Evolutionary conservation across 2,329 filamentous ascomycete genomes (phyloP).

Genomic region (Diplodia scrobiculata): DNA sequence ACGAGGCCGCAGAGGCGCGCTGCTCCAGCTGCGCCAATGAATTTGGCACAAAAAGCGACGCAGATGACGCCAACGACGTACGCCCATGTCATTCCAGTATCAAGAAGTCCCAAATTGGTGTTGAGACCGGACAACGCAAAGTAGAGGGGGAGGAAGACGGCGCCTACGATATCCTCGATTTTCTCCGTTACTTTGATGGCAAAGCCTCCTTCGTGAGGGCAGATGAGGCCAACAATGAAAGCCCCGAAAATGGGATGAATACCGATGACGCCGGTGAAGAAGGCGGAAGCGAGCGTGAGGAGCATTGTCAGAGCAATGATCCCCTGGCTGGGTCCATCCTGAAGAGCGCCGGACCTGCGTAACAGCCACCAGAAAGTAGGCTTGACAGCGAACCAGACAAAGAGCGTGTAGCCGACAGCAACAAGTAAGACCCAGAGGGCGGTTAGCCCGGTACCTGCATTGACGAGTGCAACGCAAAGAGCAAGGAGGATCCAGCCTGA

Average conservation of each 20-base stretch:
- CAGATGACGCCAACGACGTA: slow-evolving; percentile 83
- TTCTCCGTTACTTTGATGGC: slow-evolving; percentile 91
- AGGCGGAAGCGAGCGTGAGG: slow-evolving; percentile 74
- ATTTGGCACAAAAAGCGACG: slow-evolving; percentile 82
- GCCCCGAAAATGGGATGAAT: slow-evolving; percentile 94
- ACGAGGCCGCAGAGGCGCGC: slow-evolving; percentile 74
- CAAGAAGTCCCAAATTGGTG: slow-evolving; percentile 81
- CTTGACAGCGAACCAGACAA: slow-evolving; percentile 71
- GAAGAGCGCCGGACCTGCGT: slow-evolving; percentile 71
- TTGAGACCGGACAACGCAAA: slow-evolving; percentile 89
- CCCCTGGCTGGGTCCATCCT: slow-evolving; percentile 84
- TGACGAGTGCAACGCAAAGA: slow-evolving; percentile 89
- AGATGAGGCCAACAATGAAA: slow-evolving; percentile 85
- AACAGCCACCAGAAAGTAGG: slow-evolving; percentile 76
- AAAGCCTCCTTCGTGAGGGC: slow-evolving; percentile 86
- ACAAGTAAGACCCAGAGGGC: slow-evolving; percentile 83
- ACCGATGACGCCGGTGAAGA: slow-evolving; percentile 88
- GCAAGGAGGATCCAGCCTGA: slow-evolving; percentile 83
- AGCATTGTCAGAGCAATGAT: slow-evolving; percentile 82
- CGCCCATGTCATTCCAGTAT: slow-evolving; percentile 81
- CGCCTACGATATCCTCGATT: slow-evolving; percentile 85
- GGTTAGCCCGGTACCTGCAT: slow-evolving; percentile 77
- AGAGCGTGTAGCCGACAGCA: slow-evolving; percentile 71
- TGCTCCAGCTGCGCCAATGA: slow-evolving; percentile 77
- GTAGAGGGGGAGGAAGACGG: slow-evolving; percentile 84